Conservation (phyloP, 208 protist genomes). For the Trypanosoma brucei region DNA sequence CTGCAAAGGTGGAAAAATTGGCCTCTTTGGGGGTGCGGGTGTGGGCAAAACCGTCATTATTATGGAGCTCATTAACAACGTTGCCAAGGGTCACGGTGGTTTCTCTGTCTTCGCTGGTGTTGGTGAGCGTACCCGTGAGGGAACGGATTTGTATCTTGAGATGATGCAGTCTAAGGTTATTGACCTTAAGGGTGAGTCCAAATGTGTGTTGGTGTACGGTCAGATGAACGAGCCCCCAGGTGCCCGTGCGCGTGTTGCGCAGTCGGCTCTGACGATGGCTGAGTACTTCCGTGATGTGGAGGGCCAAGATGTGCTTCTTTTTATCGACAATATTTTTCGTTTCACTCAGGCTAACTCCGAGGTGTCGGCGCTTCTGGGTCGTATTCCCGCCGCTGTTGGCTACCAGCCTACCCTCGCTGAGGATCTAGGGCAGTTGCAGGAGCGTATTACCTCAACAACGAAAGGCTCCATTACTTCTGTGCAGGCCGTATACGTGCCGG, state of each 20-base stretch:
- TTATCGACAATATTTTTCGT: constrained; percentile 99
- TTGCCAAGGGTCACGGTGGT: constrained; percentile 97
- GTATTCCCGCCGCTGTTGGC: constrained; percentile 98
- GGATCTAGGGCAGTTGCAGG: constrained; percentile 97
- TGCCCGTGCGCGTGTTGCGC: constrained; percentile 96
- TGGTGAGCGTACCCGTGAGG: constrained; percentile 97
- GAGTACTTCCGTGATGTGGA: constrained; percentile 99
- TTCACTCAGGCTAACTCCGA: constrained; percentile 98
- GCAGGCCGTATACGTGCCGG: constrained; percentile 98
- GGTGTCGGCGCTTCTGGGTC: constrained; percentile 96
- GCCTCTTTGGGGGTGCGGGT: constrained; percentile 98
- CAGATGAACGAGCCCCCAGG: constrained; percentile 99
- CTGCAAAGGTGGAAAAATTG: constrained; percentile 98
- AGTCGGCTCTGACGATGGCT: constrained; percentile 96
- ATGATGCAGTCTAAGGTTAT: constrained; percentile 97
- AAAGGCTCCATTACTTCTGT: constrained; percentile 96
- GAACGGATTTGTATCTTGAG: constrained; percentile 98
- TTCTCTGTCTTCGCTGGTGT: constrained; percentile 99
- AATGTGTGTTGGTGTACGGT: constrained; percentile 98
- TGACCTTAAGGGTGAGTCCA: constrained; percentile 92
- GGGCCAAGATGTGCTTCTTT: constrained; percentile 98
- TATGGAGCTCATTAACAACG: constrained; percentile 99
- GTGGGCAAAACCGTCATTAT: constrained; percentile 99
- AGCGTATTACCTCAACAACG: constrained; percentile 97
- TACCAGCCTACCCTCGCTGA: constrained; percentile 98